Base-by-base conservation (phyloP, 2,329 filamentous ascomycete species). In the Arthrobotrys megalospora region DNA sequence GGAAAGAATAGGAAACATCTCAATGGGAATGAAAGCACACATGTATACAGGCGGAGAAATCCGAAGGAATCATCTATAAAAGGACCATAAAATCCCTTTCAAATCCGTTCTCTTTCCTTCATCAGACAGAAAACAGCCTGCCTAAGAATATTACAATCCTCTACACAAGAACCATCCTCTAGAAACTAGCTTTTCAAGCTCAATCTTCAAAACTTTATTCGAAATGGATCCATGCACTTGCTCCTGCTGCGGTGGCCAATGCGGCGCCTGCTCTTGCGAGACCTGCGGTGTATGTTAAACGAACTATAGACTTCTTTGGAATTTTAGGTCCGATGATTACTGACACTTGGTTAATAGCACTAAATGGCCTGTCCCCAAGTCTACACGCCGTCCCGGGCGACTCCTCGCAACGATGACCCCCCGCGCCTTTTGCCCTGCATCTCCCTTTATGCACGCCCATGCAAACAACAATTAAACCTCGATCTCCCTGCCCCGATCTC, bases 1-100 rank as follows among this genome's bases (percentile, higher is more conserved):
- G 1, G 19, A 6, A 6, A 24, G 19, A 60, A 60, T 28, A 28
- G 19, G 19, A 43, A 58, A 43, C 55, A 43, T 43, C 16, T 60
- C 21, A 10, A 60, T 43, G 6, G 36, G 55, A 32, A 60, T 55
- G 36, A 19, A 19, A 16, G 36, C 32, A 32, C 32, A 45, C 41
- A 11, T 6, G 7, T 12, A 45, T n/a, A 19, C 28, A 1, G 19
- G 36, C 21, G 36, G 64, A 58, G 19, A 19, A 55, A 28, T 45
- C 36, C 48, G n/a, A 43, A 24, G 12, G 5, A 62, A 28, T 65
- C 64, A 36, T 65, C 64, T 76, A 76, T 76, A 76, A 76, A 76
- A 58, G 53, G 43, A 28, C 38, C 28, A 4, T 24, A 36, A 5
- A 24, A 24, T 48, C 38, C 68, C 36, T 28, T 11, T 47, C 19